A percentile compares a stretch with the other conserved stretches of the same genome.
Conservation (phyloP, 1,139 yeast genomes). For the Pichia norvegensis region DNA sequence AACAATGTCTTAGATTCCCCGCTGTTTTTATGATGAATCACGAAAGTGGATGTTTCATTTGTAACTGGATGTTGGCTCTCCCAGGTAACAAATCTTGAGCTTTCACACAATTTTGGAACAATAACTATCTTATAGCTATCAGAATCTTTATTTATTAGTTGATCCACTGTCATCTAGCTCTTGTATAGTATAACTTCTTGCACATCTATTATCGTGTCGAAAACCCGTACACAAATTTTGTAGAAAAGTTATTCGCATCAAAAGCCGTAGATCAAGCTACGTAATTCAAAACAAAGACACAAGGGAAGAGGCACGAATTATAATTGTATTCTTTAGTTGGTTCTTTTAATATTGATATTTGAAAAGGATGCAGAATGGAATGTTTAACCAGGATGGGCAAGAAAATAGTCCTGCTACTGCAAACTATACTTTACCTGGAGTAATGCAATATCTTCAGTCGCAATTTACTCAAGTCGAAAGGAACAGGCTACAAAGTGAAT, state of each 20-base stretch:
- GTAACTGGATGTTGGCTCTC: conserved; percentile 8
- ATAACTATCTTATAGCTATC: conserved; percentile 3
- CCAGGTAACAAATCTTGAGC: neutral
- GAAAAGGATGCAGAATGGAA: conserved; percentile 5
- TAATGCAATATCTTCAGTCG: conserved; percentile 53
- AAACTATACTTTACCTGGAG: conserved; percentile 52
- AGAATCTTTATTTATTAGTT: neutral
- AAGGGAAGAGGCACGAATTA: neutral
- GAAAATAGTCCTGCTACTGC: conserved; percentile 11
- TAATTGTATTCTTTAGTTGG: too few species aligned
- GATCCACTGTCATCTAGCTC: neutral
- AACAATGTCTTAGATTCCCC: conserved; percentile 22
- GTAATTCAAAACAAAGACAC: neutral
- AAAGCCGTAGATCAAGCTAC: neutral
- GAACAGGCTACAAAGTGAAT: conserved; percentile 47
- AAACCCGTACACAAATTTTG: neutral
- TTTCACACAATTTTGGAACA: conserved; percentile 1
- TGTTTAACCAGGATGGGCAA: conserved; percentile 3
- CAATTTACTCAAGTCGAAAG: conserved; percentile 55
- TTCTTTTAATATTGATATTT: neutral
- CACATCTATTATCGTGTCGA: neutral
- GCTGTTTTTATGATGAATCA: neutral
- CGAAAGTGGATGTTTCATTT: neutral
- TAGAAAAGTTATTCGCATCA: neutral
- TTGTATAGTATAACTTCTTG: too few species aligned